phyloP scores from a whole-genome alignment of 164 flowering plant species.

The Magnolia officinalis region DNA sequence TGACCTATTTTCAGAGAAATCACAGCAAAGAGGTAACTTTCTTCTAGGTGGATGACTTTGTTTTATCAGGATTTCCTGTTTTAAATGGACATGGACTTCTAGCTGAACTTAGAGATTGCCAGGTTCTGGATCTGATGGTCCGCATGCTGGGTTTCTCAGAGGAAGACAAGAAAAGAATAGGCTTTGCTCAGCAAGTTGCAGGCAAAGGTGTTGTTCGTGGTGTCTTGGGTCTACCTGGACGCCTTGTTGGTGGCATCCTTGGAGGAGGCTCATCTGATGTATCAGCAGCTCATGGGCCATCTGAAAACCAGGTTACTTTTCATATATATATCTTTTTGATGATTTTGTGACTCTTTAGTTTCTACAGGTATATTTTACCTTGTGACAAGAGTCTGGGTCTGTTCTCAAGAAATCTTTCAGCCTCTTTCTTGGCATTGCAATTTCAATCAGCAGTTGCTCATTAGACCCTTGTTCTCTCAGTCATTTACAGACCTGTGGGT shows the following conservation, averaged over 20 bases:
- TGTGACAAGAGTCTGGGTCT: neutral
- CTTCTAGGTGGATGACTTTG: neutral
- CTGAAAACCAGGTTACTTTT: conserved; percentile 69
- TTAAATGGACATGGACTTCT: neutral
- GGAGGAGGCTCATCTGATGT: conserved; percentile 65
- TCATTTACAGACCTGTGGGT: conserved; percentile 98
- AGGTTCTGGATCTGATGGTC: conserved; percentile 98
- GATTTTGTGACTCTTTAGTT: neutral
- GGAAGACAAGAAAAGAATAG: conserved; percentile 94
- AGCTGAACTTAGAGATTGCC: conserved; percentile 11
- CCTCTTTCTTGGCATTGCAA: neutral
- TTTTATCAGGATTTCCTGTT: neutral
- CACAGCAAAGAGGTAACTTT: conserved; percentile 91
- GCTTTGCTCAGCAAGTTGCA: conserved; percentile 80
- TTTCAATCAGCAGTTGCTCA: neutral
- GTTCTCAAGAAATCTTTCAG: neutral
- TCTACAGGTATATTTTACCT: neutral
- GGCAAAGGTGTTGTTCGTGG: conserved; percentile 99
- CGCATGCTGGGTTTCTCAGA: conserved; percentile 96
- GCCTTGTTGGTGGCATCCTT: conserved; percentile 91
- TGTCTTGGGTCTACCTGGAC: conserved; percentile 91
- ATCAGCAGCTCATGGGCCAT: conserved; percentile 34
- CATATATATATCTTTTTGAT: conserved; percentile 1
- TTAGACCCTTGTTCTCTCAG: conserved; percentile 30
- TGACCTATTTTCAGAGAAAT: conserved; percentile 93